Conservation (phyloP, 345 rosid species). For the Hibiscus trionum region DNA sequence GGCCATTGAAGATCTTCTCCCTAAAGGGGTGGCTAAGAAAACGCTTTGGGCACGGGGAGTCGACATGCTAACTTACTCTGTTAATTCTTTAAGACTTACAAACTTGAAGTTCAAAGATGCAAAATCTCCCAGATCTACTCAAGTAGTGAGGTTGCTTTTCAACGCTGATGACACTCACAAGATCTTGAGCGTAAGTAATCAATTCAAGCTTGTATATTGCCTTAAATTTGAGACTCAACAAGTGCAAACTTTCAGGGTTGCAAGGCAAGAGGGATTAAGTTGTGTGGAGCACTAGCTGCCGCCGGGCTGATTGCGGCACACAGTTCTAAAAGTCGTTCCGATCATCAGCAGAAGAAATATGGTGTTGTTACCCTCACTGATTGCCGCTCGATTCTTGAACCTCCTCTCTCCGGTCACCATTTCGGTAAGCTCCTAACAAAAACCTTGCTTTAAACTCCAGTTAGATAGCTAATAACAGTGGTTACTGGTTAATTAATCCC, state of each 20-base stretch:
- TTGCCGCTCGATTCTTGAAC: slow-evolving; percentile 34
- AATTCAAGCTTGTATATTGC: background rate
- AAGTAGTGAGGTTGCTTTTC: slow-evolving; percentile 33
- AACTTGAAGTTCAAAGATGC: slow-evolving; percentile 33
- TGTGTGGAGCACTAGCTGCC: slow-evolving; percentile 21
- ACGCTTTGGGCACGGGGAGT: slow-evolving; percentile 33
- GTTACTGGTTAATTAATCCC: too few relatives aligned
- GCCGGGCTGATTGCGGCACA: slow-evolving; percentile 26
- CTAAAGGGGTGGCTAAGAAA: slow-evolving; percentile 27
- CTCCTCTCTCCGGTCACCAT: slow-evolving; percentile 26
- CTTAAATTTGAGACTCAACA: background rate
- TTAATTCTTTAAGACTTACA: slow-evolving; percentile 27
- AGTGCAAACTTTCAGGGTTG: slow-evolving; percentile 16
- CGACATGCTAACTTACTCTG: slow-evolving; percentile 34
- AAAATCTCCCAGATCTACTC: slow-evolving; percentile 28
- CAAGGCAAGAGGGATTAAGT: slow-evolving; percentile 19
- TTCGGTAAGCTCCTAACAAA: slow-evolving; percentile 18
- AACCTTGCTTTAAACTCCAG: background rate
- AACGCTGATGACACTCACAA: slow-evolving; percentile 20
- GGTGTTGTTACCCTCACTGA: slow-evolving; percentile 24
- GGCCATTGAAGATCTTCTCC: slow-evolving; percentile 35
- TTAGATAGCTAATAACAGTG: too few relatives aligned
- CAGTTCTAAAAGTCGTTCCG: background rate
- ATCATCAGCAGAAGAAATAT: slow-evolving; percentile 12
- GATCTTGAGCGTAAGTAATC: slow-evolving; percentile 24